Percentiles rank a stretch among this genome's conserved stretches.
Evolutionary conservation across 495 filamentous ascomycete species (phyloP).

Genomic region (Lasiosphaeria hispida): DNA sequence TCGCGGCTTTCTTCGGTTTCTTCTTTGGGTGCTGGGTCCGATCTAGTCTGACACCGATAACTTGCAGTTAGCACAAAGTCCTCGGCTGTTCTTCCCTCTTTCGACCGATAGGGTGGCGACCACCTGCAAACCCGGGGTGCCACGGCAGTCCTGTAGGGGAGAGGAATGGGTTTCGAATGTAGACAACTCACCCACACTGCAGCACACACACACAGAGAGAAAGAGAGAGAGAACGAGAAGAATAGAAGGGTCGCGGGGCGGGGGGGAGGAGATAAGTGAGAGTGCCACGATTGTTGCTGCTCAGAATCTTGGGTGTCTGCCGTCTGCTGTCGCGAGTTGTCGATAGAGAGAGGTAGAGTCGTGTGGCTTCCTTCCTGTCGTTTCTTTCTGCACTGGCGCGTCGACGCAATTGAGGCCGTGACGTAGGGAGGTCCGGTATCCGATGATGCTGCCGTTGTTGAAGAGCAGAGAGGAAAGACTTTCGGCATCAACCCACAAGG

Average conservation of each 20-base stretch:
- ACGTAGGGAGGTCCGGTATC: no score
- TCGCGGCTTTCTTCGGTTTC: no score
- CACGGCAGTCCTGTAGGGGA: conserved; percentile 12
- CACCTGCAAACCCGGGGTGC: neutral
- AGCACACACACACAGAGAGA: neutral
- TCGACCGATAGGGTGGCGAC: conserved; percentile 11
- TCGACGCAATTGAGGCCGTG: no score
- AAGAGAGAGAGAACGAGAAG: neutral
- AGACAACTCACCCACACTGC: conserved; percentile 11
- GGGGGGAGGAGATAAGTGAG: no score
- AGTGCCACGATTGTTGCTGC: no score
- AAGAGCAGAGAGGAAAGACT: conserved; percentile 1
- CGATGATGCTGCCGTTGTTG: conserved; percentile 1
- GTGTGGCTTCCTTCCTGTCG: no score
- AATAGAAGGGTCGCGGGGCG: no score
- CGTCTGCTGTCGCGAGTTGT: neutral
- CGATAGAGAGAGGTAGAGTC: no score
- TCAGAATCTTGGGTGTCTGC: neutral
- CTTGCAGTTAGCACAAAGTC: conserved; percentile 10
- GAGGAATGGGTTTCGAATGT: neutral
- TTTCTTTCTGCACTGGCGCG: no score
- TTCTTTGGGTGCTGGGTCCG: neutral
- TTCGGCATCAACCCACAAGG: neutral
- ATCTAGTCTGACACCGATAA: conserved; percentile 7
- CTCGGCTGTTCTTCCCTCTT: neutral